Evolutionary conservation across 257 asterid genomes (phyloP).

Genomic region (Coffea canephora): DNA sequence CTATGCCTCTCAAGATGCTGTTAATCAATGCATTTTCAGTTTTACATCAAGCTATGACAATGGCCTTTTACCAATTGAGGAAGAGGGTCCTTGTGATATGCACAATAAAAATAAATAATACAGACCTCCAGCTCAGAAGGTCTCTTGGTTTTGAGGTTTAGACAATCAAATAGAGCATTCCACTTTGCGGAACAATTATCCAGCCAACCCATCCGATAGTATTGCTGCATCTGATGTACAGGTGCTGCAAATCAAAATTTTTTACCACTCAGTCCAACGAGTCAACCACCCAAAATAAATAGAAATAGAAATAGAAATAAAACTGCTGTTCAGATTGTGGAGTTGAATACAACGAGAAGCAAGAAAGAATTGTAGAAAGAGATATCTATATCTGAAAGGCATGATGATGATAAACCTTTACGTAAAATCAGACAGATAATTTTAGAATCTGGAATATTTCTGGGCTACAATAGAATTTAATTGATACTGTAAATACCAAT

Average conservation of each 20-base stretch:
- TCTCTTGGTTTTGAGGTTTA: constrained; percentile 70
- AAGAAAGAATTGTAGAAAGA: too few species aligned
- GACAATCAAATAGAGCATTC: constrained; percentile 71
- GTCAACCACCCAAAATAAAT: neutral
- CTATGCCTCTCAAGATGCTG: neutral
- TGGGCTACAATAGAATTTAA: too few species aligned
- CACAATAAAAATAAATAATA: neutral
- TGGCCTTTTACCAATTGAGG: neutral
- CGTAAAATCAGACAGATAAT: neutral
- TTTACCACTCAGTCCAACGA: constrained; percentile 13
- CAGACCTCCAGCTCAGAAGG: constrained; percentile 69
- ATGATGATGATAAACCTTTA: neutral
- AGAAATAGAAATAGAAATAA: neutral
- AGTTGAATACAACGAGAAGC: constrained; percentile 1
- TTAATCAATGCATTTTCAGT: neutral
- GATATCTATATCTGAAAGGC: neutral
- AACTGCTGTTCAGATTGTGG: neutral
- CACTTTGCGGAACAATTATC: constrained; percentile 78
- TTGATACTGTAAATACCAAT: too few species aligned
- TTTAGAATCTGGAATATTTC: too few species aligned
- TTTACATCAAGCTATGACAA: too few species aligned
- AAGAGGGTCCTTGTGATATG: too few species aligned
- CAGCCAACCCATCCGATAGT: constrained; percentile 71
- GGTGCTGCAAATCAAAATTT: constrained; percentile 64
- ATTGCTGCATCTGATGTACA: constrained; percentile 87